Conservation (phyloP, 169 alveolate genomes). For the Plasmodium cynomolgi region DNA sequence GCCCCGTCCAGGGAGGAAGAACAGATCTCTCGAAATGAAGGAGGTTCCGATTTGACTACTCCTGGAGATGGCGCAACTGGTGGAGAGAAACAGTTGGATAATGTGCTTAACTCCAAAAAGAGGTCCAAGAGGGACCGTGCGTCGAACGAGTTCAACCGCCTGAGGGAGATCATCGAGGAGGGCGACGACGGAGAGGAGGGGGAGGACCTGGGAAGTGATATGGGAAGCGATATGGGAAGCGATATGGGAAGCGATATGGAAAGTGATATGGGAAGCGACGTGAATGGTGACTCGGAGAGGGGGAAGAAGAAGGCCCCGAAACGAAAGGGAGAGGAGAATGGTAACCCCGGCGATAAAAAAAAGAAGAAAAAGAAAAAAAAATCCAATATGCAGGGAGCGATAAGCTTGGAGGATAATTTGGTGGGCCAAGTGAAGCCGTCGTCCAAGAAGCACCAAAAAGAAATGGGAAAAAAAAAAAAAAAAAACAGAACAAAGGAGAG, state of each 20-base stretch:
- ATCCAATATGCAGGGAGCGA: not conserved
- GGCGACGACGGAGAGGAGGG: not conserved
- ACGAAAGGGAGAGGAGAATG: not conserved
- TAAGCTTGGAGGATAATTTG: not conserved
- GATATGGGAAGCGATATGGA: not conserved
- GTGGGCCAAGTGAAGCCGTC: not conserved
- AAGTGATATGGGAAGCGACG: not conserved
- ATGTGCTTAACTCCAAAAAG: not conserved
- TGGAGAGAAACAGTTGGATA: not conserved
- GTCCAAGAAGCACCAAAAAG: not conserved
- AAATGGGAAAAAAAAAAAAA: not conserved
- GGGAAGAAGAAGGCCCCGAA: not conserved
- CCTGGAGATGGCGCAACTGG: not conserved
- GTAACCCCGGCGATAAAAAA: not conserved
- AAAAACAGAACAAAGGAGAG: slow-evolving; percentile 9
- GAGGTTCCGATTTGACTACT: not conserved
- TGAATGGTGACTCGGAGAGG: not conserved
- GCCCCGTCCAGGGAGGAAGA: not conserved
- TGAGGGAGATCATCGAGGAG: not conserved
- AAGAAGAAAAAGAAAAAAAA: not conserved
- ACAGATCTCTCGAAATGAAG: not conserved
- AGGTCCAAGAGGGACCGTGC: not conserved
- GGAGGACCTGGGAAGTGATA: not conserved
- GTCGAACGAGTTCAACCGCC: not conserved
- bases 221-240: not conserved